Percentiles rank a stretch among this genome's conserved stretches.
phyloP scores from a whole-genome alignment of 345 rosid genomes.

The Populus euphratica region DNA sequence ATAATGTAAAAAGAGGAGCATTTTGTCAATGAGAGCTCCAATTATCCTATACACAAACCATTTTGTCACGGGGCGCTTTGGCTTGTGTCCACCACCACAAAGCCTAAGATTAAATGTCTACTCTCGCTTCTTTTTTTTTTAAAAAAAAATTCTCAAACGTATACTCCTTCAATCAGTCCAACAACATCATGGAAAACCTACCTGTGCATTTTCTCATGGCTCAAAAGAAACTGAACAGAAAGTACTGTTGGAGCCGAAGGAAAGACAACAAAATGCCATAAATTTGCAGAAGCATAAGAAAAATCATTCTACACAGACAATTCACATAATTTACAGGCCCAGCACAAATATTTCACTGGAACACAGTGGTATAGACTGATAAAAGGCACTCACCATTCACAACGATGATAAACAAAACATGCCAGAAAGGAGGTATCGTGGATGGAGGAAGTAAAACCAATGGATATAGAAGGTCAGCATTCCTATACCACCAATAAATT shows the following conservation, averaged over 20 bases:
- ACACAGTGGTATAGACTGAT: background rate
- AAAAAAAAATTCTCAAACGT: background rate
- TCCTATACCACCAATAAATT: constrained; percentile 48
- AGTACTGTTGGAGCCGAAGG: too few species aligned
- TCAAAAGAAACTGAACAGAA: background rate
- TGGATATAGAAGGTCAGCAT: constrained; percentile 48
- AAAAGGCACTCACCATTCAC: constrained; percentile 43
- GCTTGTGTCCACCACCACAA: too few species aligned
- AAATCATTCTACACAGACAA: background rate
- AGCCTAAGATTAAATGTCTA: too few species aligned
- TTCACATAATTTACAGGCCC: background rate
- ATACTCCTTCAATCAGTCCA: background rate
- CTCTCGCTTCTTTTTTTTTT: too few species aligned
- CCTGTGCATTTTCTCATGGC: background rate
- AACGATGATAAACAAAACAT: constrained; percentile 49
- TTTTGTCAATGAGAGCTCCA: too few species aligned
- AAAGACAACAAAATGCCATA: background rate
- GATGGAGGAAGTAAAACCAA: constrained; percentile 55
- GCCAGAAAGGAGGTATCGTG: constrained; percentile 57
- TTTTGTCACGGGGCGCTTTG: background rate
- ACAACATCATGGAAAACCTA: background rate
- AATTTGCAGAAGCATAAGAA: background rate
- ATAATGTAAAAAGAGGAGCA: background rate
- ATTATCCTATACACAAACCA: too few species aligned
- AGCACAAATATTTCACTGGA: background rate